Percentiles rank a stretch among this genome's conserved stretches.
These are phyloP conservation scores for Monosporascus sp. DNA, from an alignment of 2,329 filamentous ascomycete species.

Conservation along the genomic window DNA sequence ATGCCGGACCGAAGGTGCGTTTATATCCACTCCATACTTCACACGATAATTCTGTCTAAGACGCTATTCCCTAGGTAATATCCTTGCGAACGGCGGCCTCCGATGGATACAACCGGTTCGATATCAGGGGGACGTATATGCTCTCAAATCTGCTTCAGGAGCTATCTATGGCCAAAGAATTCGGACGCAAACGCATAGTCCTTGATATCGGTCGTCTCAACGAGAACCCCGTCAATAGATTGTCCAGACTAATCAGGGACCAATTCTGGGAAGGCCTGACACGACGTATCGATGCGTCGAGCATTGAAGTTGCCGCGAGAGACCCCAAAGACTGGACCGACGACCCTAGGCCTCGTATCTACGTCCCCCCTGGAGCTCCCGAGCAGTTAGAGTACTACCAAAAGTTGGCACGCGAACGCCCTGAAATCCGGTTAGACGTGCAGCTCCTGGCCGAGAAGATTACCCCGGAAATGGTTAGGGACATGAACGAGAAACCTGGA, in stretches of 20 bases:
- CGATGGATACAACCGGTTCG: conserved; percentile 79
- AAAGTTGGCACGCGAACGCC: conserved; percentile 69
- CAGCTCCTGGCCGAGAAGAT: conserved; percentile 71
- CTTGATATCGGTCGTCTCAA: conserved; percentile 87
- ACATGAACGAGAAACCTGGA: conserved; percentile 83
- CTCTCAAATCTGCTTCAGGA: conserved; percentile 95
- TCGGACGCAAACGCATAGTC: conserved; percentile 82
- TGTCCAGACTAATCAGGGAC: conserved; percentile 80
- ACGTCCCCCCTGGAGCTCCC: conserved; percentile 77
- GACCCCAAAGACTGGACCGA: conserved; percentile 96
- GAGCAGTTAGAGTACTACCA: conserved; percentile 89
- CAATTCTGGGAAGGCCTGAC: conserved; percentile 93
- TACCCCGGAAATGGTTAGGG: conserved; percentile 74
- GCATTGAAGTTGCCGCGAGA: conserved; percentile 76
- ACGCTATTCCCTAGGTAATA: conserved; percentile 54
- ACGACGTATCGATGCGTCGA: conserved; percentile 81
- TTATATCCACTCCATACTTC: conserved; percentile 27
- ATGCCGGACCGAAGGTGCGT: conserved; percentile 76
- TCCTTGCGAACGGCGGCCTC: conserved; percentile 81
- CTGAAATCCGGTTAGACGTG: conserved; percentile 84
- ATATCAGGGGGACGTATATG: conserved; percentile 95
- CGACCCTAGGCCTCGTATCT: conserved; percentile 85
- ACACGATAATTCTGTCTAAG: conserved; percentile 5
- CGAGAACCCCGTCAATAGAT: conserved; percentile 87
- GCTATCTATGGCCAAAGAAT: conserved; percentile 85